Base-by-base conservation (phyloP, 116 monocot genomes). In the Iris pallida region DNA sequence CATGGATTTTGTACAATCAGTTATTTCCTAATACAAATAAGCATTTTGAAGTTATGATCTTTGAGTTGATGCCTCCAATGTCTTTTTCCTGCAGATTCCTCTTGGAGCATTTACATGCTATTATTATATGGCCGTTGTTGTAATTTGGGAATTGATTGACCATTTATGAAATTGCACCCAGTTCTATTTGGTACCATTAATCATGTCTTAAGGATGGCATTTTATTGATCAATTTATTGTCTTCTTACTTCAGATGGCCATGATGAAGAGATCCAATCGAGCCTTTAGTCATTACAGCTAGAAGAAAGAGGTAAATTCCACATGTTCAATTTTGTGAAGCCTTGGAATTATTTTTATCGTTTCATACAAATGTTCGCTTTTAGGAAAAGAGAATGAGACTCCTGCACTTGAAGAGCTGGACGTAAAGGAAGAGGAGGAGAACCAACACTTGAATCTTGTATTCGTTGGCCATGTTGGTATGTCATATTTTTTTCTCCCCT, bases 401-500 rank as follows among this genome's bases (percentile, higher is more conserved):
- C 18, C 65, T 59, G 11, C 68, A 75, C 42, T 42, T 55, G 66
- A 80, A 8, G 82, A 77, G 54, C 74, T 78, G 47, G 78, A 68
- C 47, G 89, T 79, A 63, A 55, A 60, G 5, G 74, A 82, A 45
- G 86, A 80, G 20, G 73, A 80, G 48, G 79, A 76, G 47, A 90
- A 90, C 42, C 75, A 83, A 6, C 90, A 90, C 71, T 74, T 87
- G 55, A 90, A 90, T 84, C 84, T 87, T 71, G 87, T 90, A 63
- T 90, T 90, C 71, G 87, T 90, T 61, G 90, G 90, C 52, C 90
- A 90, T 75, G 84, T 90, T 57, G 90, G 90, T 90, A 81, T 20
- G 84, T 77, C 42, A 53, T 30, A 30, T 30, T 30, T 30, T 30
- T 30, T 30, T 30, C 30, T 30, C 30, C 30, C 30, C 30, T 30